Base-by-base conservation (phyloP, 2,329 filamentous ascomycete species). In the Zasmidium cellare region DNA sequence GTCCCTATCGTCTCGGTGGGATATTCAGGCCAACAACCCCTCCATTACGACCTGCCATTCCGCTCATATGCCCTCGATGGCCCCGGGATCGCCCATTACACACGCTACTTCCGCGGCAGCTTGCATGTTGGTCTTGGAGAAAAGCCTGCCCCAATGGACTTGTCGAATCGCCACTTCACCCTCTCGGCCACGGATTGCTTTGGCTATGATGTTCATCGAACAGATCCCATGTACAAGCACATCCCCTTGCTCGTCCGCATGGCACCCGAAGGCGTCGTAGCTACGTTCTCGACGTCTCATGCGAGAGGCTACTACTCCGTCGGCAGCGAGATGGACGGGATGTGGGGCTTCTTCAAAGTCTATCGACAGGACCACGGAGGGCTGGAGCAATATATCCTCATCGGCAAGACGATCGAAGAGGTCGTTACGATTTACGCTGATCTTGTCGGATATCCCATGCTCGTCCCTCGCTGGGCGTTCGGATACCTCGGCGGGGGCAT, bases 341-440 rank as follows among this genome's bases (percentile, higher is more conserved):
- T 90, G 74, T 91, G 87, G 87, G 88, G 88, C 0, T 83, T 82
- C 57, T 90, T 85, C 80, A 90, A 90, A 70, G 86, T 89, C 19
- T 89, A 89, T 66, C 82, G 87, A 7, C 88, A 91, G 71, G 86
- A 88, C 59, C 82, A 87, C 61, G 88, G 88, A 20, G 88, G 88
- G 0, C 76, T 91, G 0, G 88, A 91, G 68, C 83, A 90, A 73
- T 90, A 90, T 63, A 76, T 86, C 20, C 83, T 91, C 49, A 79
- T 89, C 1, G 88, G 87, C 12, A 80, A 80, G 64, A 90, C 85
- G 0, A 74, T 90, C 3, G 80, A 83, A 58, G 87, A 90, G 1
- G 82, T 90, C 0, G 85, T 91, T 0, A 78, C 75, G 1, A 80
- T 81, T 0, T 91, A 90, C 63, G 88, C 87, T 2, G 82, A 87